phyloP scores from a whole-genome alignment of 1,139 yeast genomes.

The Sugiyamaella neomexicana region DNA sequence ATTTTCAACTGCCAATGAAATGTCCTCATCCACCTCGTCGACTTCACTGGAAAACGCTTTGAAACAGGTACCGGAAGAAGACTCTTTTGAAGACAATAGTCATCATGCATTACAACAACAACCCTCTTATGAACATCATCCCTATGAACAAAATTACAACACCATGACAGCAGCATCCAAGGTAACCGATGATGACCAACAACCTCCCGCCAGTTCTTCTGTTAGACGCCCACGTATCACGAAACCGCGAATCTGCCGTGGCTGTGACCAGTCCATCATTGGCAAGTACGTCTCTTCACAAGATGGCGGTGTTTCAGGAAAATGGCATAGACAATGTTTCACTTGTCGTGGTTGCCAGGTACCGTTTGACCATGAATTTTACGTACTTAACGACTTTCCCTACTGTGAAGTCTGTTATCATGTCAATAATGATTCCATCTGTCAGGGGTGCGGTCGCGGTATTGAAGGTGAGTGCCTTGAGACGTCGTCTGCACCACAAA shows the following conservation, averaged over 20 bases:
- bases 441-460: slow-evolving; percentile 68
- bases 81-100: neutral
- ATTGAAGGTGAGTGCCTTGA: slow-evolving; percentile 92
- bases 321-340: slow-evolving; percentile 92
- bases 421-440: slow-evolving; percentile 67
- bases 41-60: slow-evolving; percentile 6
- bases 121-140: neutral
- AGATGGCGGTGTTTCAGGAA: slow-evolving; percentile 82
- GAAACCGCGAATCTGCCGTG: slow-evolving; percentile 38
- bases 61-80: slow-evolving; percentile 13
- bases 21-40: slow-evolving; percentile 8
- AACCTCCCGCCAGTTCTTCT: slow-evolving; percentile 6
- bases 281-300: slow-evolving; percentile 71
- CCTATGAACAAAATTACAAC: neutral
- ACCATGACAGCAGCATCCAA: neutral
- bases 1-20: slow-evolving; percentile 16
- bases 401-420: slow-evolving; percentile 83
- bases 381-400: slow-evolving; percentile 75
- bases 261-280: slow-evolving; percentile 53
- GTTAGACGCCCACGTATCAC: slow-evolving; percentile 15
- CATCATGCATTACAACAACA: neutral
- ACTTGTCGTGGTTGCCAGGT: slow-evolving; percentile 63
- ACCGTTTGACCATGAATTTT: slow-evolving; percentile 53
- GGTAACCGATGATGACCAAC: neutral
- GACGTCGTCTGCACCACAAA: slow-evolving; percentile 36